Percentiles rank a stretch among this genome's conserved stretches.
These are phyloP conservation scores for Chlorella sorokiniana DNA, from an alignment of 139 green algal genomes.

Conservation along the genomic window DNA sequence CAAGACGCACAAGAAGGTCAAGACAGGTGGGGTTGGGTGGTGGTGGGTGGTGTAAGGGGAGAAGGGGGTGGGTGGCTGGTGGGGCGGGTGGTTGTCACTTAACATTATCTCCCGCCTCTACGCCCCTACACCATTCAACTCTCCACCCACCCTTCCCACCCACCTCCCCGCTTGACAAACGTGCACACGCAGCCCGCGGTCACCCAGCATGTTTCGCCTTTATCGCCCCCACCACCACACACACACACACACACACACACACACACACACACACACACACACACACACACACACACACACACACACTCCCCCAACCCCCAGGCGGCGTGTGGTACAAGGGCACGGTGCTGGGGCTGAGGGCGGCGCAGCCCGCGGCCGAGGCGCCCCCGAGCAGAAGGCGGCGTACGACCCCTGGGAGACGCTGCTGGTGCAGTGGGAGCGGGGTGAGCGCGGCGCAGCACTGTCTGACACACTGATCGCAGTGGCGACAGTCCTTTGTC, in stretches of 20 bases:
- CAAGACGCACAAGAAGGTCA: slow-evolving; percentile 40
- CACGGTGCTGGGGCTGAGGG: slow-evolving; percentile 47
- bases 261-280: background rate
- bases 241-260: too few species aligned
- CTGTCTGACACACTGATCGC: background rate
- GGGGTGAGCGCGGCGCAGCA: slow-evolving; percentile 23
- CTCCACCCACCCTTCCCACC: too few species aligned
- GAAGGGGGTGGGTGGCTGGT: background rate
- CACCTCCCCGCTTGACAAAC: too few species aligned
- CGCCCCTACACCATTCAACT: too few species aligned
- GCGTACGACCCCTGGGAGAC: slow-evolving; percentile 79
- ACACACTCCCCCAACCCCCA: background rate
- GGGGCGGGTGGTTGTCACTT: too few species aligned
- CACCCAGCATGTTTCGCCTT: too few species aligned
- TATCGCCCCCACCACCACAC: too few species aligned
- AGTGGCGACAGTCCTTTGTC: background rate
- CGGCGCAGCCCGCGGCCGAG: slow-evolving; percentile 8
- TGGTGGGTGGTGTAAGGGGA: background rate
- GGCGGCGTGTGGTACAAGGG: slow-evolving; percentile 77
- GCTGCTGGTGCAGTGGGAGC: slow-evolving; percentile 74
- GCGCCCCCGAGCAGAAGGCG: slow-evolving; percentile 38
- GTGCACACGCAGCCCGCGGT: too few species aligned
- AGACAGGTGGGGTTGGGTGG: slow-evolving; percentile 2
- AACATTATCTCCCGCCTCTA: too few species aligned
- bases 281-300: too few species aligned